A percentile compares a stretch with the other conserved stretches of the same genome.
Conservation (phyloP, 164 flowering plant genomes). For the Berberis thunbergii region DNA sequence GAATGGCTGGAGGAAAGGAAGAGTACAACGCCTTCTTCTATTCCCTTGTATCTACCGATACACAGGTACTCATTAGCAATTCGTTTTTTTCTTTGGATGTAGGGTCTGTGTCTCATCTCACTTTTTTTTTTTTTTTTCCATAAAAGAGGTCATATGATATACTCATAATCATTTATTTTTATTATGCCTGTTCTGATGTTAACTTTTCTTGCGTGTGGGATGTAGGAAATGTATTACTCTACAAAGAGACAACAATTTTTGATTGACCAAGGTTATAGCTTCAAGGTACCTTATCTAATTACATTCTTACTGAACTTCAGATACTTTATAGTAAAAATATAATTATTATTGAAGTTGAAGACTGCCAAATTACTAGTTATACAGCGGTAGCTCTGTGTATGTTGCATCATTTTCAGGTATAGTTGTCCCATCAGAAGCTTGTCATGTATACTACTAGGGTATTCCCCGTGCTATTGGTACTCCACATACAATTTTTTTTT, state of each 20-base stretch:
- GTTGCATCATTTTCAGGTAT: no score
- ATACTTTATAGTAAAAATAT: not conserved
- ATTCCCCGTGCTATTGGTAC: no score
- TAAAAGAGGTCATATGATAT: no score
- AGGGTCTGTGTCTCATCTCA: not conserved
- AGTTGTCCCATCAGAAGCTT: no score
- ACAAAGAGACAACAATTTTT: constrained; percentile 94
- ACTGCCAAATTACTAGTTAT: not conserved
- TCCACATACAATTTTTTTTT: no score
- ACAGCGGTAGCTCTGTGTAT: no score
- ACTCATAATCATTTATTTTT: not conserved
- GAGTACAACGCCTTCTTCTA: constrained; percentile 98
- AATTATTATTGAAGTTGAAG: not conserved
- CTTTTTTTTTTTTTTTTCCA: not conserved
- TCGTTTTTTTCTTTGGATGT: not conserved
- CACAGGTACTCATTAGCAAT: constrained; percentile 48
- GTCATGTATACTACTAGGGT: no score
- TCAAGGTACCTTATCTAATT: constrained; percentile 49
- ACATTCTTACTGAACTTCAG: not conserved
- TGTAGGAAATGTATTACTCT: constrained; percentile 95
- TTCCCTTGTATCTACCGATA: constrained; percentile 96
- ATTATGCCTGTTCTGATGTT: not conserved
- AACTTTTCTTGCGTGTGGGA: not conserved
- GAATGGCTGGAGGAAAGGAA: constrained; percentile 97
- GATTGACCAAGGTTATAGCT: constrained; percentile 99